Evolutionary conservation across 2,329 filamentous ascomycete genomes (phyloP).

Genomic region (Fusarium incarnatum): DNA sequence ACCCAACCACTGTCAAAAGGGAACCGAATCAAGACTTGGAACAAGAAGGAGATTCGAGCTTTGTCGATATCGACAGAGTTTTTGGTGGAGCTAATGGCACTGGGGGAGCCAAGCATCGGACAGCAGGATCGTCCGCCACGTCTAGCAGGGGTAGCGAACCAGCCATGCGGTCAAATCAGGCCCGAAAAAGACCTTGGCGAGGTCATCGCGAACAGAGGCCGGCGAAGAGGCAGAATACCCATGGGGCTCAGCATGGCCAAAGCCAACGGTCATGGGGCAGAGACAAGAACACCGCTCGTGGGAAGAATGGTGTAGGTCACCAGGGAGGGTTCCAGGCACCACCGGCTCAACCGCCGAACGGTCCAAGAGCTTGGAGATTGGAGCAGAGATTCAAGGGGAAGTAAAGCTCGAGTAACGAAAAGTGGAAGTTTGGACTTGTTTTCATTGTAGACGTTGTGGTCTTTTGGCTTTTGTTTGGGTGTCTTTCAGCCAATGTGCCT

Average conservation of each 20-base stretch:
- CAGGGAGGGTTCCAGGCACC: no score
- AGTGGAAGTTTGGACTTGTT: no score
- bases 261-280: no score
- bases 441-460: not conserved
- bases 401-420: no score
- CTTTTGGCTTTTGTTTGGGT: not conserved
- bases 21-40: not conserved
- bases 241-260: not conserved
- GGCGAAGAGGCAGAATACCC: not conserved
- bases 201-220: no score
- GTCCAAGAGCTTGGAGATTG: not conserved
- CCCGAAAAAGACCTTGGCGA: not conserved
- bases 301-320: fast-evolving
- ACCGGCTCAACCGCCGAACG: not conserved
- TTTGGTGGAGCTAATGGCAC: not conserved
- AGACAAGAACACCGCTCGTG: not conserved
- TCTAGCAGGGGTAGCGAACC: not conserved
- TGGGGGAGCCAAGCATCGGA: no score
- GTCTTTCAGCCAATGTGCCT: not conserved
- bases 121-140: no score
- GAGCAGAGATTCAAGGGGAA: not conserved
- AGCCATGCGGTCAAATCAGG: not conserved
- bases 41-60: not conserved
- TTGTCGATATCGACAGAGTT: not conserved
- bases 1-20: not conserved